Percentiles rank a stretch among this genome's conserved stretches.
Evolutionary conservation across 2,329 filamentous ascomycete species (phyloP).

Genomic region (Fusarium liriodendri): DNA sequence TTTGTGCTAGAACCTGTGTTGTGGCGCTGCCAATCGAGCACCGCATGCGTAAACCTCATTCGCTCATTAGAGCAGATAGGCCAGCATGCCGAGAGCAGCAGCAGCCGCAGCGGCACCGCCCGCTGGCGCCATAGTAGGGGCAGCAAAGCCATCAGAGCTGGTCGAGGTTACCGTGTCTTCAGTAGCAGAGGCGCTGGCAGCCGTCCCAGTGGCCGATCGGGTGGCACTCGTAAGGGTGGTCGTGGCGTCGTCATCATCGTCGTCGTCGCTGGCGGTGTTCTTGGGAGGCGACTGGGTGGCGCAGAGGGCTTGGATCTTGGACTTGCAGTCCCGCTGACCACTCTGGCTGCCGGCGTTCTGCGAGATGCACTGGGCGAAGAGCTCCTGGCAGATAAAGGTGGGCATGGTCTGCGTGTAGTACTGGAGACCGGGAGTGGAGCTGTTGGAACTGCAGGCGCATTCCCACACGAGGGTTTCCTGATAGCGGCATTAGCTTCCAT

Average conservation of each 20-base stretch:
- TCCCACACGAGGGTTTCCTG: slow-evolving; percentile 58
- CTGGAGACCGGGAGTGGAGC: slow-evolving; percentile 61
- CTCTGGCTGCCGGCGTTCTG: slow-evolving; percentile 54
- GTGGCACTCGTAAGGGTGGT: slow-evolving; percentile 42
- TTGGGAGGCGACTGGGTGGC: slow-evolving; percentile 52
- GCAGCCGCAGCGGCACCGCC: slow-evolving; percentile 59
- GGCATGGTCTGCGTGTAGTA: slow-evolving; percentile 65
- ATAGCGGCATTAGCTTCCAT: slow-evolving; percentile 9
- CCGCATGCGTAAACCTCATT: slow-evolving; percentile 28
- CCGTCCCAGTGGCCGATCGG: slow-evolving; percentile 33
- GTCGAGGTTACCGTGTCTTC: slow-evolving; percentile 48
- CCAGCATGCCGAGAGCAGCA: slow-evolving; percentile 63
- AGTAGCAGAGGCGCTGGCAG: slow-evolving; percentile 30
- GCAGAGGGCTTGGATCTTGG: slow-evolving; percentile 60
- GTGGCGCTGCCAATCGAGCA: slow-evolving; percentile 29
- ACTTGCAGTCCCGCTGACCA: slow-evolving; percentile 61
- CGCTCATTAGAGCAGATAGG: slow-evolving; percentile 59
- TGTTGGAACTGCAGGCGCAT: slow-evolving; percentile 62
- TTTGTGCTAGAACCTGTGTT: slow-evolving; percentile 30
- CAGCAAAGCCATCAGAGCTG: slow-evolving; percentile 49
- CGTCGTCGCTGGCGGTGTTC: slow-evolving; percentile 40
- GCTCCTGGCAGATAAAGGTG: slow-evolving; percentile 63
- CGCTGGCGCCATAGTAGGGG: slow-evolving; percentile 55
- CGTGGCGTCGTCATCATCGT: slow-evolving; percentile 34
- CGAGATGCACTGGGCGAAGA: slow-evolving; percentile 60